phyloP scores from a whole-genome alignment of 805 yeast species.

The Priceomyces castillae region DNA sequence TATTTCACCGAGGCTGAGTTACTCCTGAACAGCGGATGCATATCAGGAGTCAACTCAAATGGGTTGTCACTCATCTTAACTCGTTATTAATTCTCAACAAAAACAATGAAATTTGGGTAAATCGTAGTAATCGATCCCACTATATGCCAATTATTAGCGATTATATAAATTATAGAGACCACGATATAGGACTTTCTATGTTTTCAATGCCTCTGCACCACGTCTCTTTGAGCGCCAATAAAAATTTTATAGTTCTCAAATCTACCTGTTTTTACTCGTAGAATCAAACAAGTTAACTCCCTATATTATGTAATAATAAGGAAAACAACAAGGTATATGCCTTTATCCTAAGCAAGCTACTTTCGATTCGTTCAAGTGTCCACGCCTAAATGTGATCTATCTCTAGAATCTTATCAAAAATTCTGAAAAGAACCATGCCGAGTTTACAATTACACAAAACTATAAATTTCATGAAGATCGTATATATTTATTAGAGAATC shows the following conservation, averaged over 20 bases:
- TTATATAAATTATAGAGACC: no score
- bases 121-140: neutral
- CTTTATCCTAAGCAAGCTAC: neutral
- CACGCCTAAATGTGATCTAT: neutral
- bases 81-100: neutral
- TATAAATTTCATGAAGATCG: neutral
- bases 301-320: neutral
- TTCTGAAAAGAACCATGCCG: neutral
- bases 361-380: neutral
- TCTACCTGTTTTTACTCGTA: neutral
- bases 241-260: neutral
- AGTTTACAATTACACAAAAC: neutral
- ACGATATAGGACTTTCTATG: neutral
- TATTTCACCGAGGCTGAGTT: slow-evolving; percentile 62
- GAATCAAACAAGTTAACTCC: neutral
- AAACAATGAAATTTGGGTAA: neutral
- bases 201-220: neutral
- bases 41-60: slow-evolving; percentile 22
- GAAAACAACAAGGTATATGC: neutral
- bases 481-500: no score
- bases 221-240: neutral
- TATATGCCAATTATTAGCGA: neutral
- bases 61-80: slow-evolving; percentile 41
- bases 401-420: neutral
- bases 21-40: slow-evolving; percentile 14